Evolutionary conservation across 495 filamentous ascomycete genomes (phyloP).

Genomic region (Staphylotrichum longicolle): DNA sequence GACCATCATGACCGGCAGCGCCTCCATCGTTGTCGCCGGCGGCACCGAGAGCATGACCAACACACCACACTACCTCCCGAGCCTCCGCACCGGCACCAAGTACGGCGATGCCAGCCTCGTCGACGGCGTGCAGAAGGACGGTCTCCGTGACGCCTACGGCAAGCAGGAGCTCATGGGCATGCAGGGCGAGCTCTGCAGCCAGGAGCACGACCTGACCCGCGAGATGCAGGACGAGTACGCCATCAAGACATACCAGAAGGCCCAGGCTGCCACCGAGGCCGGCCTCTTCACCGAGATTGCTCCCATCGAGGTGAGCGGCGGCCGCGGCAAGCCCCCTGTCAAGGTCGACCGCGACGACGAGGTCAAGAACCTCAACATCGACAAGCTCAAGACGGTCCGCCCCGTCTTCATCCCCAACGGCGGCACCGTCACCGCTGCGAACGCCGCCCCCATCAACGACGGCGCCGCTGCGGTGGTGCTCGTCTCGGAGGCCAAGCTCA

Average conservation of each 20-base stretch:
- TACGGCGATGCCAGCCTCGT: slow-evolving; percentile 84
- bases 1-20: slow-evolving; percentile 93
- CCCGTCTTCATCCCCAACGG: slow-evolving; percentile 79
- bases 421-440: slow-evolving; percentile 94
- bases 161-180: slow-evolving; percentile 94
- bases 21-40: slow-evolving; percentile 84
- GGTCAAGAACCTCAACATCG: slow-evolving; percentile 93
- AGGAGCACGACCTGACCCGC: slow-evolving; percentile 75
- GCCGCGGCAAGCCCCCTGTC: slow-evolving; percentile 83
- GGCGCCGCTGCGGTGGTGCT: slow-evolving; percentile 88
- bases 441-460: slow-evolving; percentile 93
- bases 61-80: slow-evolving; percentile 91
- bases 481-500: slow-evolving; percentile 83
- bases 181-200: slow-evolving; percentile 84
- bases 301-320: slow-evolving; percentile 82
- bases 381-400: slow-evolving; percentile 80
- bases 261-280: slow-evolving; percentile 74
- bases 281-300: slow-evolving; percentile 87
- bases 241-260: slow-evolving; percentile 86
- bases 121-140: slow-evolving; percentile 89
- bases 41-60: slow-evolving; percentile 98
- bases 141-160: slow-evolving; percentile 85
- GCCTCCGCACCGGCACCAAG: slow-evolving; percentile 77
- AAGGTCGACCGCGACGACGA: slow-evolving; percentile 86
- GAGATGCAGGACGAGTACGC: slow-evolving; percentile 91